phyloP scores from a whole-genome alignment of 2,329 filamentous ascomycete genomes.

The Colletotrichum orbiculare region DNA sequence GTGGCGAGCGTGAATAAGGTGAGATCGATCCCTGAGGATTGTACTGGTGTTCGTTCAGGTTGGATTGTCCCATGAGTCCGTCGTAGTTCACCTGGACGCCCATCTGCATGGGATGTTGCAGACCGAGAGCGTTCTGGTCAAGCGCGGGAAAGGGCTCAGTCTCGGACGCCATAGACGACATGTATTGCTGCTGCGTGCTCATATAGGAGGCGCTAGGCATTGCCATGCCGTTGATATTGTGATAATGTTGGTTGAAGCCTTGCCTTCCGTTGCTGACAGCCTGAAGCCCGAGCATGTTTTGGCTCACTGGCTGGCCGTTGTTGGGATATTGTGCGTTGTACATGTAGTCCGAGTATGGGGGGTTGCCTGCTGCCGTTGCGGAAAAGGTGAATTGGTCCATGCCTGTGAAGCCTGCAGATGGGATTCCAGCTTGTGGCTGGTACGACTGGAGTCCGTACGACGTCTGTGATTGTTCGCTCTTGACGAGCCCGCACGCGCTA shows the following conservation, averaged over 20 bases:
- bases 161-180: constrained; percentile 42
- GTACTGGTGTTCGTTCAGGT: constrained; percentile 48
- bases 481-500: constrained; percentile 42
- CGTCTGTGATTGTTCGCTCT: constrained; percentile 43
- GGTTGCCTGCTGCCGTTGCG: not conserved
- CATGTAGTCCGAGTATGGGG: constrained; percentile 29
- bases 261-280: constrained; percentile 22
- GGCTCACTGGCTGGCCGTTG: constrained; percentile 16
- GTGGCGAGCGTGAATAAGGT: constrained; percentile 55
- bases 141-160: constrained; percentile 51
- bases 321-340: constrained; percentile 17
- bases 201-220: constrained; percentile 44
- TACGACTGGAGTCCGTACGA: constrained; percentile 19
- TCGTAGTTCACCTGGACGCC: constrained; percentile 47
- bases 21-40: constrained; percentile 55
- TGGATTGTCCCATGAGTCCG: constrained; percentile 44
- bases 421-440: constrained; percentile 7
- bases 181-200: constrained; percentile 44
- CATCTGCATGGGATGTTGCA: constrained; percentile 42
- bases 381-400: constrained; percentile 12
- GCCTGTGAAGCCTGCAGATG: not conserved
- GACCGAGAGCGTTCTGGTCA: constrained; percentile 48
- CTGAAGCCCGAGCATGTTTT: constrained; percentile 23
- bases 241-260: constrained; percentile 42
- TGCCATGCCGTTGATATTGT: constrained; percentile 41